Evolutionary conservation across 2,329 filamentous ascomycete species (phyloP).

Genomic region (Phialocephala subalpina): DNA sequence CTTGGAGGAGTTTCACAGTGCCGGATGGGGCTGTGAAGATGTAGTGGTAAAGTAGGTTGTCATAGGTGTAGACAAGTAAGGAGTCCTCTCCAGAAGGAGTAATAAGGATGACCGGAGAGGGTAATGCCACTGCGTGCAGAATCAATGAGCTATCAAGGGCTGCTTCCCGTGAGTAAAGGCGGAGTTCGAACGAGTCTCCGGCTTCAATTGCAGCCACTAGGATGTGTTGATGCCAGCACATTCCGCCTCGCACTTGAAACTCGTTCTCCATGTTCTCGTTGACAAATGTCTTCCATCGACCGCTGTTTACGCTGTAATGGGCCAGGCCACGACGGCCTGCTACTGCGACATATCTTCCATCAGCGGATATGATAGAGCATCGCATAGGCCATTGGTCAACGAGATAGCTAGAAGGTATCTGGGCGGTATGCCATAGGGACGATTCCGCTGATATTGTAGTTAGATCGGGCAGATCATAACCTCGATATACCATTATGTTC

Average conservation of each 20-base stretch:
- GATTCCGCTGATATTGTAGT: conserved; percentile 92
- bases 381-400: conserved; percentile 94
- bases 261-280: conserved; percentile 84
- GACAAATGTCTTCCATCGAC: conserved; percentile 93
- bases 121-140: conserved; percentile 79
- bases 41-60: conserved; percentile 95
- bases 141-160: conserved; percentile 76
- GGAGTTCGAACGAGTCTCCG: conserved; percentile 81
- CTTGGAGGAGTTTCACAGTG: conserved; percentile 80
- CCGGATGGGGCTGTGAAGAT: conserved; percentile 79
- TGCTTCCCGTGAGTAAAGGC: conserved; percentile 91
- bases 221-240: conserved; percentile 99
- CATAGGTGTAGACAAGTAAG: conserved; percentile 93
- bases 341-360: conserved; percentile 94
- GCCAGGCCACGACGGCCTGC: conserved; percentile 91
- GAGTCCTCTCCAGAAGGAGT: conserved; percentile 93
- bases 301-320: conserved; percentile 94
- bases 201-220: conserved; percentile 93
- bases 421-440: conserved; percentile 93
- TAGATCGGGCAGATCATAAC: conserved; percentile 89
- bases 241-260: conserved; percentile 91
- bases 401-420: conserved; percentile 85
- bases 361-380: conserved; percentile 85
- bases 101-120: conserved; percentile 88
- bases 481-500: conserved; percentile 90